Evolutionary conservation across 768 basidiomycete species (phyloP).

Genomic region (Royoungia palumana): DNA sequence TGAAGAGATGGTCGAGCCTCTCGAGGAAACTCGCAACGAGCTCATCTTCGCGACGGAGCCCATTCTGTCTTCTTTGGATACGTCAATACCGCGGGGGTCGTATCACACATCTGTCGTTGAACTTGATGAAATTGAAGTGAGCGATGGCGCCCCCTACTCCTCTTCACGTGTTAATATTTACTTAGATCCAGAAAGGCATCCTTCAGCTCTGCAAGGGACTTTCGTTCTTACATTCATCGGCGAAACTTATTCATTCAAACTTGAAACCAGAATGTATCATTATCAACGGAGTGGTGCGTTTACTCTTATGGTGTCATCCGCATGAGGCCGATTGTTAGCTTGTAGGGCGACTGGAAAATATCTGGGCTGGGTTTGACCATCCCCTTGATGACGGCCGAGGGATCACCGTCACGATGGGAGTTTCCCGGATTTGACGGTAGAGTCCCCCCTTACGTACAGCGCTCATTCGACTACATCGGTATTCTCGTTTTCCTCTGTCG

Average conservation of each 20-base stretch:
- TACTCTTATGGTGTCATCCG: background rate
- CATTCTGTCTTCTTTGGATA: constrained; percentile 74
- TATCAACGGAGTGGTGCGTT: constrained; percentile 80
- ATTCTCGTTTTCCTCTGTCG: constrained; percentile 1
- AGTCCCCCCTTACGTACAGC: constrained; percentile 77
- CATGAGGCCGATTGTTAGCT: background rate
- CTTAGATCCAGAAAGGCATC: constrained; percentile 92
- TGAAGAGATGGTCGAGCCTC: constrained; percentile 93
- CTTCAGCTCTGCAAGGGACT: constrained; percentile 90
- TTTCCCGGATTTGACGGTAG: constrained; percentile 86
- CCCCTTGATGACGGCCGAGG: constrained; percentile 63
- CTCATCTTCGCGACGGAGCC: constrained; percentile 93
- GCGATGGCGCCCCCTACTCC: constrained; percentile 16
- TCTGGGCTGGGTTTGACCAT: constrained; percentile 87
- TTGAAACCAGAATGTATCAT: constrained; percentile 83
- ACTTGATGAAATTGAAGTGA: constrained; percentile 92
- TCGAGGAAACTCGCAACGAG: constrained; percentile 88
- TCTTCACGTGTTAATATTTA: constrained; percentile 5
- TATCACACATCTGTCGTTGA: constrained; percentile 62
- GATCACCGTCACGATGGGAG: constrained; percentile 79
- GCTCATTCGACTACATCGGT: constrained; percentile 96
- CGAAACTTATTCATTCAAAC: constrained; percentile 89
- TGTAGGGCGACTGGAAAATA: constrained; percentile 97
- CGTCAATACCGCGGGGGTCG: constrained; percentile 67
- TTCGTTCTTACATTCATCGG: constrained; percentile 88